Conservation (phyloP, 768 basidiomycete genomes). For the Boletus sp. region DNA sequence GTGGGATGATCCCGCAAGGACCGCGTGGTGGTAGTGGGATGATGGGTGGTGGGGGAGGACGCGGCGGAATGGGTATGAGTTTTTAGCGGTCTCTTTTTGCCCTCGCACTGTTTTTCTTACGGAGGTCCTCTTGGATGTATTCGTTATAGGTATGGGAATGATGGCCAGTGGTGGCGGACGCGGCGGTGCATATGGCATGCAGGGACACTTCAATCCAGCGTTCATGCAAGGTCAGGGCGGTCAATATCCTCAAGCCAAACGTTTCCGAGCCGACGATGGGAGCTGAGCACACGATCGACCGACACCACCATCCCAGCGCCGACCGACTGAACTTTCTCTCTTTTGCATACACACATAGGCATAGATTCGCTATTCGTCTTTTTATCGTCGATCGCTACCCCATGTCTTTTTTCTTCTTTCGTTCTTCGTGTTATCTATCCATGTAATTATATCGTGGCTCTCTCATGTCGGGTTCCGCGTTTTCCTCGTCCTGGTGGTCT, state of each 20-base stretch:
- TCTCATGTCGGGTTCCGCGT: too few species aligned
- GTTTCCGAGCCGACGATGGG: slow-evolving; percentile 55
- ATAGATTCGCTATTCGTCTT: neutral
- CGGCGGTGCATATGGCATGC: slow-evolving; percentile 44
- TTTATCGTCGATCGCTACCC: slow-evolving; percentile 2
- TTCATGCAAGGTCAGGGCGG: slow-evolving; percentile 57
- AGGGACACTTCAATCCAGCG: slow-evolving; percentile 74
- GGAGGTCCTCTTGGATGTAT: slow-evolving; percentile 28
- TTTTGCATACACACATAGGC: neutral
- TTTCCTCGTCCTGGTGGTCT: too few species aligned
- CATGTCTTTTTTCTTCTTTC: slow-evolving; percentile 1
- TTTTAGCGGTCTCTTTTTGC: slow-evolving; percentile 28
- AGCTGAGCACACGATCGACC: slow-evolving; percentile 21
- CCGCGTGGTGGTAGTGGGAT: slow-evolving; percentile 44
- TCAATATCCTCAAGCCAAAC: slow-evolving; percentile 47
- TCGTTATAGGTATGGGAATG: slow-evolving; percentile 50
- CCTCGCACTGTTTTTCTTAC: slow-evolving; percentile 32
- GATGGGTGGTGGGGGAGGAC: slow-evolving; percentile 45
- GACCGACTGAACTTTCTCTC: too few species aligned
- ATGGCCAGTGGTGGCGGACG: slow-evolving; percentile 41
- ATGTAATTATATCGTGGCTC: slow-evolving; percentile 22
- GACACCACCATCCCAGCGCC: too few species aligned
- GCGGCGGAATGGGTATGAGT: slow-evolving; percentile 53
- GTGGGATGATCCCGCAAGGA: slow-evolving; percentile 54
- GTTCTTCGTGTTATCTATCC: slow-evolving; percentile 24